Percentiles rank a stretch among this genome's conserved stretches.
These are phyloP conservation scores for Cymbopogon flexuosus DNA, from an alignment of 202 grass and related monocot genomes.

Conservation along the genomic window DNA sequence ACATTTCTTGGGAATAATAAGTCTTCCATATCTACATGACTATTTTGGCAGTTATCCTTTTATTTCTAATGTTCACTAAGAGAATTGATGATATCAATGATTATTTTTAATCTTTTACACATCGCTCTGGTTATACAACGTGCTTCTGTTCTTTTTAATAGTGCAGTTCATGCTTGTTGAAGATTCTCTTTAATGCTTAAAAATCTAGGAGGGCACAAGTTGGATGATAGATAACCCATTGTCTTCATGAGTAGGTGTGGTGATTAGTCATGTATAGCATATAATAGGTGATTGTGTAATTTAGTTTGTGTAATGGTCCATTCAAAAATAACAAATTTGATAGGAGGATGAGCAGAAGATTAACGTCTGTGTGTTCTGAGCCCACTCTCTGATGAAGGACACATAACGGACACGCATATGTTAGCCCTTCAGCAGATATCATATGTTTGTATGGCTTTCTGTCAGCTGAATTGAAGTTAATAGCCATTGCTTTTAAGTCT, in stretches of 20 bases:
- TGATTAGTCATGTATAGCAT: constrained; percentile 4
- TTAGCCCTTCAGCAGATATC: neutral
- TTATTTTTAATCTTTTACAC: neutral
- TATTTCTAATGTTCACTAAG: neutral
- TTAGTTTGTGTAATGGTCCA: neutral
- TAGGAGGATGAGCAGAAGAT: constrained; percentile 7
- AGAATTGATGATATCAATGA: neutral
- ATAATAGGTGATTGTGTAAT: neutral
- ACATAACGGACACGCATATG: neutral
- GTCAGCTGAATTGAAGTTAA: neutral
- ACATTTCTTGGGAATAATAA: constrained; percentile 8
- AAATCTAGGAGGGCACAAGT: neutral
- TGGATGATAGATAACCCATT: neutral
- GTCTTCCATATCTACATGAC: neutral
- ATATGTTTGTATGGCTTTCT: constrained; percentile 1
- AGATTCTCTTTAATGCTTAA: neutral
- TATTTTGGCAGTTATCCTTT: constrained; percentile 3
- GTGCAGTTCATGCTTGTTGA: neutral
- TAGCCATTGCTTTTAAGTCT: neutral
- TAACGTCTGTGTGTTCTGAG: neutral
- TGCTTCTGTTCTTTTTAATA: neutral
- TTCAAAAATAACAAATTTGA: neutral
- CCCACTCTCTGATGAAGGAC: neutral
- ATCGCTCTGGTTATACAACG: constrained; percentile 7
- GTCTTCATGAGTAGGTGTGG: neutral